Evolutionary conservation across 140 eudicot species (phyloP).

Genomic region (Flaveria floridana): DNA sequence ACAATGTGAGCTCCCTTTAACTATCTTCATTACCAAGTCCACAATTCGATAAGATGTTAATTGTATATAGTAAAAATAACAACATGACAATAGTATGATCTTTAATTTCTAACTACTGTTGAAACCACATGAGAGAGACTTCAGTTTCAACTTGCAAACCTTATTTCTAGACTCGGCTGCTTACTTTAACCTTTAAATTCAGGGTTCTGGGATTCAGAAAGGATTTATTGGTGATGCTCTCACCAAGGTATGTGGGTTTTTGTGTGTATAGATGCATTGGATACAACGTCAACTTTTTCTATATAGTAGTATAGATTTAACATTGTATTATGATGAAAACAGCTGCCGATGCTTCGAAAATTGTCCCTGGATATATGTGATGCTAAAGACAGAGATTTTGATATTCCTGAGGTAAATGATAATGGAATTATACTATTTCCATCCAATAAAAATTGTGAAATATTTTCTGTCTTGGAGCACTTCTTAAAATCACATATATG

Average conservation of each 20-base stretch:
- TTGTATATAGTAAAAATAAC: not conserved
- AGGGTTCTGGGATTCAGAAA: constrained; percentile 75
- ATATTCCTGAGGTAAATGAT: constrained; percentile 60
- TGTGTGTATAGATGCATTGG: not conserved
- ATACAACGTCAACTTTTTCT: constrained; percentile 8
- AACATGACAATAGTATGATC: not conserved
- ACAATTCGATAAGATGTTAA: constrained; percentile 6
- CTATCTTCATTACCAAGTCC: not conserved
- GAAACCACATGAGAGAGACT: not conserved
- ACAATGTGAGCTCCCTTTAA: constrained; percentile 52
- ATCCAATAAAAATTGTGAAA: not conserved
- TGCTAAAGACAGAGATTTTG: constrained; percentile 68
- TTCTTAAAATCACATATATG: not conserved
- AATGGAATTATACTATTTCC: not conserved
- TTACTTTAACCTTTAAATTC: constrained; percentile 31
- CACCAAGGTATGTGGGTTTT: constrained; percentile 44
- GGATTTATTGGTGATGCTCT: constrained; percentile 53
- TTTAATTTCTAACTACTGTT: no score
- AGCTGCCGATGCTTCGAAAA: constrained; percentile 88
- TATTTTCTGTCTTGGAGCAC: not conserved
- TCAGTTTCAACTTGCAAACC: not conserved
- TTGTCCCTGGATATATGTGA: constrained; percentile 86
- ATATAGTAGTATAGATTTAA: constrained; percentile 1
- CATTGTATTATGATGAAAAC: constrained; percentile 30
- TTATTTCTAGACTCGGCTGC: constrained; percentile 13